A percentile compares a stretch with the other conserved stretches of the same genome.
Conservation (phyloP, 179 eudicot genomes). For the Sideroxylon spinosum region DNA sequence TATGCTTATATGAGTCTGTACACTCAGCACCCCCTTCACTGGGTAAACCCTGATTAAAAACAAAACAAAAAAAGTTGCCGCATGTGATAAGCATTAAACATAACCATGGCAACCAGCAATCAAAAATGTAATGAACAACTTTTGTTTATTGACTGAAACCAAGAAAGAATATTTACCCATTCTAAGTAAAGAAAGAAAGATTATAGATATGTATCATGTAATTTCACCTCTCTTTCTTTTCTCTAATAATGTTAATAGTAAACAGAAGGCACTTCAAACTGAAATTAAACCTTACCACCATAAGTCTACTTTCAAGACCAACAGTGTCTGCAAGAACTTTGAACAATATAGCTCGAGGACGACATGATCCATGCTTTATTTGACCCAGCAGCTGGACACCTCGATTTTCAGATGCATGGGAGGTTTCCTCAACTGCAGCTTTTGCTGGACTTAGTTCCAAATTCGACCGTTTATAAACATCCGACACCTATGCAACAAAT, state of each 20-base stretch:
- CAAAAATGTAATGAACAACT: neutral
- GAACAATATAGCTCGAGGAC: slow-evolving; percentile 93
- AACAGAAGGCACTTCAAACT: slow-evolving; percentile 9
- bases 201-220: neutral
- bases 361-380: slow-evolving; percentile 91
- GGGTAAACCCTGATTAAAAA: slow-evolving; percentile 70
- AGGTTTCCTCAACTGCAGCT: slow-evolving; percentile 56
- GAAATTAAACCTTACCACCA: slow-evolving; percentile 67
- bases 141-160: slow-evolving; percentile 7
- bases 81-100: neutral
- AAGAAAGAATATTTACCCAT: neutral
- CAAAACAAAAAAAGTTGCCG: neutral
- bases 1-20: slow-evolving; percentile 78
- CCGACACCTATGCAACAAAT: slow-evolving; percentile 57
- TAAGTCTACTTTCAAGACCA: slow-evolving; percentile 85
- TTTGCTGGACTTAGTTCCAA: slow-evolving; percentile 72
- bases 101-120: neutral
- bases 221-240: neutral
- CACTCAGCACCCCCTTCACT: slow-evolving; percentile 70
- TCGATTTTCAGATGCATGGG: slow-evolving; percentile 43
- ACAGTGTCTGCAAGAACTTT: slow-evolving; percentile 98
- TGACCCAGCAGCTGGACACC: slow-evolving; percentile 93
- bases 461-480: slow-evolving; percentile 77
- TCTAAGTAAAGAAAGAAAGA: neutral
- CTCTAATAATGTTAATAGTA: neutral